These are phyloP conservation scores for Apocynum venetum DNA, from an alignment of 257 asterid genomes.

Conservation along the genomic window DNA sequence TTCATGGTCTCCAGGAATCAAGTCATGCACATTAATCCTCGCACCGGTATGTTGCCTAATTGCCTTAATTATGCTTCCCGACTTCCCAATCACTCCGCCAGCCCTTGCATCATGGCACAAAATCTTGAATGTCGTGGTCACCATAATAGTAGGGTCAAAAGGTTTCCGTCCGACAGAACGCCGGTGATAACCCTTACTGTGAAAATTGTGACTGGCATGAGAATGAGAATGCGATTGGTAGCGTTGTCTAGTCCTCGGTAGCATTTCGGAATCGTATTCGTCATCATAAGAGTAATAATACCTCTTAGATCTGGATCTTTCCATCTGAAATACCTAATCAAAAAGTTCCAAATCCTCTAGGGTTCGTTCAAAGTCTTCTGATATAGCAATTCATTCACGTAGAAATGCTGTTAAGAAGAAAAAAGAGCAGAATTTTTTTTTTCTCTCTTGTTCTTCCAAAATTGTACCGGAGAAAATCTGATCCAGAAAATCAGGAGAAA, in stretches of 20 bases:
- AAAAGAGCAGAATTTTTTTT: not conserved
- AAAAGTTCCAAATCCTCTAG: not conserved
- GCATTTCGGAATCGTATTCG: constrained; percentile 67
- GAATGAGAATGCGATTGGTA: constrained; percentile 9
- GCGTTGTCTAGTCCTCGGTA: constrained; percentile 29
- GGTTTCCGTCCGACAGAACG: constrained; percentile 47
- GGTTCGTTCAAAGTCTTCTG: not conserved
- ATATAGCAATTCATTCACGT: not conserved
- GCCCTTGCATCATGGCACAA: constrained; percentile 72
- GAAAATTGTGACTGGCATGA: constrained; percentile 10
- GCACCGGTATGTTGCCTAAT: constrained; percentile 90
- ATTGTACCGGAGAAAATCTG: not conserved
- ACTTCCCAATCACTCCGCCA: constrained; percentile 89
- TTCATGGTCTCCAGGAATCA: constrained; percentile 73
- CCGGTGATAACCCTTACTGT: constrained; percentile 14
- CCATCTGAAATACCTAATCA: constrained; percentile 34
- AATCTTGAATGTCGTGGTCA: constrained; percentile 70
- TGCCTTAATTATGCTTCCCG: constrained; percentile 68
- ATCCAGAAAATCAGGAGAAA: not conserved
- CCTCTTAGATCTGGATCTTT: constrained; percentile 85
- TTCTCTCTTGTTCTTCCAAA: not conserved
- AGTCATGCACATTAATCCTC: constrained; percentile 76
- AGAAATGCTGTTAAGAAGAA: not conserved
- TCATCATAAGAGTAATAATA: constrained; percentile 52
- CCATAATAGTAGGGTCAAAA: constrained; percentile 54